These are phyloP conservation scores for Pseudopithomyces maydicus DNA, from an alignment of 2,329 filamentous ascomycete species.

Conservation along the genomic window DNA sequence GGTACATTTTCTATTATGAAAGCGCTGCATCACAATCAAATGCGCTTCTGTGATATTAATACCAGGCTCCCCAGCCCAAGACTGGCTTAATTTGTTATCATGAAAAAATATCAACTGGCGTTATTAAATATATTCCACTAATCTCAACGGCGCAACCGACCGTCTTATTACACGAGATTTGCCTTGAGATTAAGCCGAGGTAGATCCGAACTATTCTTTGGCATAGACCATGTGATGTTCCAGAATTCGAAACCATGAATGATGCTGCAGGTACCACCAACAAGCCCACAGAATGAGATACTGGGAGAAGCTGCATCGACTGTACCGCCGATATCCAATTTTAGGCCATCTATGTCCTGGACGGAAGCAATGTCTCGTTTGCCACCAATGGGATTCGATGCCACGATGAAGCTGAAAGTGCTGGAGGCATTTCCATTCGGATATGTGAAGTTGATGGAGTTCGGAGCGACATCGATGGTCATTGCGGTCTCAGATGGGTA, in stretches of 20 bases:
- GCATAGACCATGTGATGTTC: constrained; percentile 40
- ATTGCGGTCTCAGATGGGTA: neutral
- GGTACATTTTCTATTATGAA: too few species aligned
- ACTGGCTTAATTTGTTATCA: too few species aligned
- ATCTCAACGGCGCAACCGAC: too few species aligned
- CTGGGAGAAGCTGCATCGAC: neutral
- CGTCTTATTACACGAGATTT: neutral
- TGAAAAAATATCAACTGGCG: too few species aligned
- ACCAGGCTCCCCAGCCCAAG: too few species aligned
- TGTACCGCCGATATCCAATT: neutral
- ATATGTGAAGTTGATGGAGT: constrained; percentile 56
- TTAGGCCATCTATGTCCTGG: neutral
- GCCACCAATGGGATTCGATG: constrained; percentile 1
- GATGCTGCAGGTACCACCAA: constrained; percentile 1
- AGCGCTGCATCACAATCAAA: too few species aligned
- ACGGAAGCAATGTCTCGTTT: constrained; percentile 3
- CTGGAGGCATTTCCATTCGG: constrained; percentile 54
- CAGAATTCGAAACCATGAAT: constrained; percentile 29
- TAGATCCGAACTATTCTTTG: constrained; percentile 4
- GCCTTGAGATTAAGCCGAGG: constrained; percentile 8
- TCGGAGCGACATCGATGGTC: neutral
- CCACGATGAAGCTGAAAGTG: constrained; percentile 55
- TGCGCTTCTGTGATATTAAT: too few species aligned
- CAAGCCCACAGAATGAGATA: constrained; percentile 6
- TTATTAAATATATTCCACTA: too few species aligned